phyloP scores from a whole-genome alignment of 75 land plant species.

The Selaginella tamariscina region DNA sequence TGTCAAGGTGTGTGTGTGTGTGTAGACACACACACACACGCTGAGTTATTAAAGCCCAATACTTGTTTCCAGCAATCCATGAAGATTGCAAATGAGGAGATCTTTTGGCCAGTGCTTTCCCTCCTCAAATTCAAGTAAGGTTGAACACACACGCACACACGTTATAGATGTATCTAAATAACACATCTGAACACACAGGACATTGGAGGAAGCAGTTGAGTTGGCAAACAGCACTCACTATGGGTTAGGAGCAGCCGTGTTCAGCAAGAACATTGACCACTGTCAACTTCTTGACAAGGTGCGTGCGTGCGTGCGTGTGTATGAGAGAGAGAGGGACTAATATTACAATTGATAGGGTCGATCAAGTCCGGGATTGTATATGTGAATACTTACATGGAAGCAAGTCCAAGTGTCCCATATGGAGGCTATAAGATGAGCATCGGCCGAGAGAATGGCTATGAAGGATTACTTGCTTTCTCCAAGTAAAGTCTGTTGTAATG shows the following conservation, averaged over 20 bases:
- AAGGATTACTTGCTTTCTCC: not conserved
- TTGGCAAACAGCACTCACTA: not conserved
- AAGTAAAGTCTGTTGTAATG: not conserved
- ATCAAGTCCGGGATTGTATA: not conserved
- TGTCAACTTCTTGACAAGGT: not conserved
- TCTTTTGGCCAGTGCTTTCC: constrained; percentile 34
- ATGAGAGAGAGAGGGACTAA: too few relatives aligned
- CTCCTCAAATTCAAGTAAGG: constrained; percentile 27
- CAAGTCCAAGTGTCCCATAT: not conserved
- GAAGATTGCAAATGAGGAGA: constrained; percentile 30
- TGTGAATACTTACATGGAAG: not conserved
- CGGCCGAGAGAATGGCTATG: not conserved
- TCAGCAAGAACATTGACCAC: constrained; percentile 1
- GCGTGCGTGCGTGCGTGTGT: too few relatives aligned
- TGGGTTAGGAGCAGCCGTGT: not conserved
- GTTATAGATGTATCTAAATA: not conserved
- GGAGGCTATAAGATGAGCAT: not conserved
- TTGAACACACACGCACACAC: not conserved
- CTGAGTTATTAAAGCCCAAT: not conserved
- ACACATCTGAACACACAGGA: not conserved
- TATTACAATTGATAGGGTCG: too few relatives aligned
- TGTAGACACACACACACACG: not conserved
- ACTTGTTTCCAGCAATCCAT: constrained; percentile 18
- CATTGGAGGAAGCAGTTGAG: not conserved
- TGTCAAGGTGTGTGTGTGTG: not conserved